Evolutionary conservation across 192 early-diverging fungal species (phyloP), one percentile per base, ranked within the genome.

Genomic region (Gonapodya prolifera): DNA sequence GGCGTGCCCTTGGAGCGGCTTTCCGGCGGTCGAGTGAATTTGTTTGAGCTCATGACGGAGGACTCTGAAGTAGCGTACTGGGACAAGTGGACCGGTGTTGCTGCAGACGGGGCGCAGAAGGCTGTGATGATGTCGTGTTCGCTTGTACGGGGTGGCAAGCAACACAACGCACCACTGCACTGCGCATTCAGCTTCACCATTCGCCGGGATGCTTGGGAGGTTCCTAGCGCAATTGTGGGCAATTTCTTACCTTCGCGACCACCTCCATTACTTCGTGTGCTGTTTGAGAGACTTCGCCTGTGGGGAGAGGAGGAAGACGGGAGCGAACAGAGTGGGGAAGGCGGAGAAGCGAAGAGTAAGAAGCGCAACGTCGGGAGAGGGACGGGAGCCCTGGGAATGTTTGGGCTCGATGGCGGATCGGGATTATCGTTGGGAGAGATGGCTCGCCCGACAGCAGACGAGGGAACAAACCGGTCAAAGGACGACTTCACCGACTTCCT

Each of bases 1-100:
- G 91, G 92, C 70, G 87, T 98, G 30, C 90, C 93, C 2, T 85
- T 95, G 74, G 93, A 94, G 34, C 86, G 89, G 80, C 85, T 98
- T 17, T 88, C 18, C 71, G 29, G 71, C 71, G 32, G 32, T 2
- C 2, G 31, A 8, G 18, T 18, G 18, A 32, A 2, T 29, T 2
- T 73, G 16, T 73, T 30, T 29, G 71, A 73, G 71, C 71, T 73
- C 31, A 30, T 73, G 71, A 32, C 18, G 8, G 71, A 32, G 8
- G 71, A 18, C 8, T 73, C 71, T 2, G 71, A 18, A 18, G 71
- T 32, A 13, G 71, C 71, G 71, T 32, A 30, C 71, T 73, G 32
- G 28, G 71, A 73, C 28, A 32, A 18, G 71, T 73, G 18, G 28
- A 32, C 32, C 18, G 71, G 71, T 2, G 71, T 73, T 32, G 16